Percentiles rank a stretch among this genome's conserved stretches.
These are phyloP conservation scores for Ettlia oleoabundans DNA, from an alignment of 139 green algal species.

Conservation along the genomic window DNA sequence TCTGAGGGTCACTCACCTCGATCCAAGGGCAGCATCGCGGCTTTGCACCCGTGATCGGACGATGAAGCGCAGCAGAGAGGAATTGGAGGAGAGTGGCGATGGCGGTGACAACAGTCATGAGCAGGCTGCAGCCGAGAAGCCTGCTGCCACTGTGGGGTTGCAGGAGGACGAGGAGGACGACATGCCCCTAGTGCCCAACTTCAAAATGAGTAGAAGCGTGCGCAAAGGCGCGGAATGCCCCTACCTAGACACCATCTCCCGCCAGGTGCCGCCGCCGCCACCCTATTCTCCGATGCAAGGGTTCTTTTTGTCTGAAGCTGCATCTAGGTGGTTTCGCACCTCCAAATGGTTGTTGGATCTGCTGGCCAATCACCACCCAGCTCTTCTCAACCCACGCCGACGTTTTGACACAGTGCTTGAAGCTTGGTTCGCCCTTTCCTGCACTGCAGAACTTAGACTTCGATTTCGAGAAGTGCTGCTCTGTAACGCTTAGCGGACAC, in stretches of 20 bases:
- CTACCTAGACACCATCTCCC: conserved; percentile 96
- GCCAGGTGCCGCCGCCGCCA: conserved; percentile 62
- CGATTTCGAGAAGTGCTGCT: conserved; percentile 99
- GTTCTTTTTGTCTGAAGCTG: too few species aligned
- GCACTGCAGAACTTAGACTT: conserved; percentile 93
- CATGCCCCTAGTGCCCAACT: conserved; percentile 28
- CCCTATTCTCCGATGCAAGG: too few species aligned
- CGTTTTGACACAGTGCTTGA: too few species aligned
- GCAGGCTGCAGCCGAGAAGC: neutral
- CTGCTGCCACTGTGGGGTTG: too few species aligned
- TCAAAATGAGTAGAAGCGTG: conserved; percentile 37
- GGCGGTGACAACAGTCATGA: neutral
- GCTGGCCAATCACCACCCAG: too few species aligned
- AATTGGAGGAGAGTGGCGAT: neutral
- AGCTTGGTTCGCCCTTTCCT: too few species aligned
- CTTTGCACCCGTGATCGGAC: too few species aligned
- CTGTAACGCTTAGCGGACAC: conserved; percentile 86
- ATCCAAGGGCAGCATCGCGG: too few species aligned
- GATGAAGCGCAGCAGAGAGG: conserved; percentile 24
- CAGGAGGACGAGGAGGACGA: conserved; percentile 53
- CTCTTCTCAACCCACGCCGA: too few species aligned
- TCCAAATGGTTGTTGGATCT: too few species aligned
- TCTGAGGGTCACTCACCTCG: too few species aligned
- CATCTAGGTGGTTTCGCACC: too few species aligned
- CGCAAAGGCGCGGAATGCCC: conserved; percentile 87